Evolutionary conservation across 257 asterid genomes (phyloP), one percentile per base, ranked within the genome.

Genomic region (Cinchona pubescens): DNA sequence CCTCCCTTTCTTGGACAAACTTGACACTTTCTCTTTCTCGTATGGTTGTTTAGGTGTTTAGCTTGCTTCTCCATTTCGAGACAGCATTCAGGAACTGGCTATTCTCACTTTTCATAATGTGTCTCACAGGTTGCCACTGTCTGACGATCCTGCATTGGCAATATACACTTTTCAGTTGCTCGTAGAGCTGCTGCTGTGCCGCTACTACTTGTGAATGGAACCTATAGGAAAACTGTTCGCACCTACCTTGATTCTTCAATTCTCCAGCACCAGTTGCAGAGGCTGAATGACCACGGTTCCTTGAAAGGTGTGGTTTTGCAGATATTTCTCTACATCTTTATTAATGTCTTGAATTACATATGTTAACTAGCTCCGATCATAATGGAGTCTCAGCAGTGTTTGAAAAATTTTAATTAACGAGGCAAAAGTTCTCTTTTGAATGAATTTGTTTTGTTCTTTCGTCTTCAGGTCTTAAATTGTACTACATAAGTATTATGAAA

Each of bases 121-220:
- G 55, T 78, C 73, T 35, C 78, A 69, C 86, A 94, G 99, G 94
- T 76, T 94, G 76, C 84, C 96, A 5, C 88, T 94, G 75, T 92
- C 99, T 23, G 99, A 94, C 77, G 97, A 94, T 78, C 92, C 96
- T 83, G 92, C 97, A 74, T 81, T 94, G 88, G 97, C 99, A 67
- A 94, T 94, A 98, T 97, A 97, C 4, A 97, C 4, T 94, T 94
- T 80, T 91, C 99, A 65, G 97, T 88, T 74, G 92, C 99, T 76
- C 86, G 97, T 84, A 86, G 96, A 84, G 97, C 99, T 63, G 97
- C 99, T 80, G 91, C 97, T 76, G 96, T 94, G 34, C 99, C 99
- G 19, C 79, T 84, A 65, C 87, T 94, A 75, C 97, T 94, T 71
- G 99, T 94, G 79, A 94, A 94, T 83, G 99, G 99, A 78, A 94